These are phyloP conservation scores for Artemisia tridentata DNA, from an alignment of 129 eudicot species.

Conservation along the genomic window DNA sequence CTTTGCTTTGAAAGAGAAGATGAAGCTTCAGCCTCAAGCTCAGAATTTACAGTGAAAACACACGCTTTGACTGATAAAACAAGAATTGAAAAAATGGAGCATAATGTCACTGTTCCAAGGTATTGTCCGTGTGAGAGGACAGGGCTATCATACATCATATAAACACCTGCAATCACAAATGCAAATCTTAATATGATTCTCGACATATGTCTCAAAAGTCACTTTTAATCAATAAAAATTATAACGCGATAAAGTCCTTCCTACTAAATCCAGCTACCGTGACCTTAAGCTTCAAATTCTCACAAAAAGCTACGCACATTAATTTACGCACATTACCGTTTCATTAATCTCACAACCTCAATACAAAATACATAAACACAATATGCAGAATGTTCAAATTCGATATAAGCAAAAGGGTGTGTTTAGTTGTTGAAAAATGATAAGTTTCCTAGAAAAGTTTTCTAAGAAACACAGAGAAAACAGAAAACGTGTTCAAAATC, in stretches of 20 bases:
- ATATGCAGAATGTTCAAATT: not conserved
- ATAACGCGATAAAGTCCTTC: not conserved
- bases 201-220: not conserved
- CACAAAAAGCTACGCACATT: not conserved
- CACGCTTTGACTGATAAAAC: constrained; percentile 84
- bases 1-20: constrained; percentile 61
- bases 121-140: constrained; percentile 91
- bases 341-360: not conserved
- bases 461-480: too few relatives aligned
- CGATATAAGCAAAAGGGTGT: too few relatives aligned
- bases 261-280: constrained; percentile 3
- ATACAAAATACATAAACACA: not conserved
- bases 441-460: too few relatives aligned
- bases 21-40: constrained; percentile 79
- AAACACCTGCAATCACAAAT: constrained; percentile 60
- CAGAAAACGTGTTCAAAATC: too few relatives aligned
- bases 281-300: not conserved
- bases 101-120: constrained; percentile 83
- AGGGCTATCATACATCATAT: constrained; percentile 78
- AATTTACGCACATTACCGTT: not conserved
- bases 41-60: constrained; percentile 77
- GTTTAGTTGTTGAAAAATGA: too few relatives aligned
- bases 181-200: not conserved
- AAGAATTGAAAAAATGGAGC: constrained; percentile 68
- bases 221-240: not conserved